Evolutionary conservation across 2,329 filamentous ascomycete genomes (phyloP).

Genomic region (Gnomoniopsis sp.): DNA sequence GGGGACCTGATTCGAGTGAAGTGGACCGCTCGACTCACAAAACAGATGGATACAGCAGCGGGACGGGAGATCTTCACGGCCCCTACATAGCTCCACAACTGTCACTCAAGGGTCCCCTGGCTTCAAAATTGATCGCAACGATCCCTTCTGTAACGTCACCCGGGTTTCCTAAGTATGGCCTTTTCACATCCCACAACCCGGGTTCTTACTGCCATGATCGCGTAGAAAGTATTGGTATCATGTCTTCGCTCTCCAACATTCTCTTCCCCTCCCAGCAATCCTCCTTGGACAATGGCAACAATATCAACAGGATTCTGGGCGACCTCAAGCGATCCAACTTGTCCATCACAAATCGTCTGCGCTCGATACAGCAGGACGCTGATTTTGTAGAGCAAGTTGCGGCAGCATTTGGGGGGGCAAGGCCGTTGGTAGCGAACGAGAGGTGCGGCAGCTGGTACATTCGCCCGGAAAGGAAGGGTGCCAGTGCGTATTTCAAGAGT

Average conservation of each 20-base stretch:
- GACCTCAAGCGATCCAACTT: conserved; percentile 74
- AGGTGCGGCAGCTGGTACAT: conserved; percentile 97
- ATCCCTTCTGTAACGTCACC: too few relatives aligned
- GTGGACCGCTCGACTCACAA: too few relatives aligned
- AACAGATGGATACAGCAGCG: too few relatives aligned
- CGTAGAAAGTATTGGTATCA: conserved; percentile 2
- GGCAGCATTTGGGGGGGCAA: conserved; percentile 37
- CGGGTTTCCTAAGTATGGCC: too few relatives aligned
- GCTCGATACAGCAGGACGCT: conserved; percentile 74
- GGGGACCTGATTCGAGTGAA: too few relatives aligned
- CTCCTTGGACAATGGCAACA: conserved; percentile 40
- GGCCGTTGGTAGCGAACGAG: conserved; percentile 87
- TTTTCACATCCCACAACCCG: too few relatives aligned
- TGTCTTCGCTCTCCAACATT: conserved; percentile 36
- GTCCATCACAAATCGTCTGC: conserved; percentile 76
- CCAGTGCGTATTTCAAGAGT: conserved; percentile 93
- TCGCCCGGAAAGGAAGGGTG: conserved; percentile 57
- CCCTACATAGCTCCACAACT: too few relatives aligned
- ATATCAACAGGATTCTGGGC: conserved; percentile 66
- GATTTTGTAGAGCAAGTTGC: conserved; percentile 66
- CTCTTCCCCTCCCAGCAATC: conserved; percentile 49
- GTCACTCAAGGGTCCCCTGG: too few relatives aligned
- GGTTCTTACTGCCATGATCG: too few relatives aligned
- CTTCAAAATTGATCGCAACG: too few relatives aligned
- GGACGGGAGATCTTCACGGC: too few relatives aligned